Conservation (phyloP, 2,329 filamentous ascomycete genomes). For the Aspergillus nomiae region DNA sequence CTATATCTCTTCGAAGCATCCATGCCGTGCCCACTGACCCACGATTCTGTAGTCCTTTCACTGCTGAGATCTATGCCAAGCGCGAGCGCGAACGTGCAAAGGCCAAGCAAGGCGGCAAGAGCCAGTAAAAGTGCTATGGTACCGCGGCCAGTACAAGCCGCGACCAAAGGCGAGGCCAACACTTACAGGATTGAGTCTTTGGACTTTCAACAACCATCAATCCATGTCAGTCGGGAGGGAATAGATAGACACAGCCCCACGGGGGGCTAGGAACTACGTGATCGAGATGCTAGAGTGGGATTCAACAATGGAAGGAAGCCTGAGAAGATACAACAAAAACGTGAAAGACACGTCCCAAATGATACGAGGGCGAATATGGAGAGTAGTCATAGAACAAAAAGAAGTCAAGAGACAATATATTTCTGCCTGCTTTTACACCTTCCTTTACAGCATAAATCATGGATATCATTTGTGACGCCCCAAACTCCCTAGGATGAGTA, state of each 20-base stretch:
- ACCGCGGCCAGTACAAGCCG: not conserved
- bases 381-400: not conserved
- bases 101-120: constrained; percentile 39
- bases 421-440: not conserved
- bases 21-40: constrained; percentile 8
- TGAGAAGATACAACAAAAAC: not conserved
- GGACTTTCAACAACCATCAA: constrained; percentile 36
- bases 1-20: constrained; percentile 3
- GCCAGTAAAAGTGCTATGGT: constrained; percentile 30
- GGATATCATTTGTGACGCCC: not conserved
- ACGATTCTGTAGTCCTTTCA: constrained; percentile 67
- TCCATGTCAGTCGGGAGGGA: constrained; percentile 16
- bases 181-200: not conserved
- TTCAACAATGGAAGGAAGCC: constrained; percentile 4
- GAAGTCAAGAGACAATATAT: not conserved
- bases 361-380: not conserved
- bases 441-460: not conserved
- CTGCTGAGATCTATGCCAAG: constrained; percentile 88
- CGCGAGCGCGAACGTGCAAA: constrained; percentile 46
- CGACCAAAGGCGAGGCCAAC: not conserved
- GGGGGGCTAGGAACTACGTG: not conserved
- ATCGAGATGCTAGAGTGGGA: not conserved
- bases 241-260: not conserved
- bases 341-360: not conserved
- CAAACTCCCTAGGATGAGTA: not conserved